Base-by-base conservation (phyloP, 108 stramenopile species). In the Bacterosira constricta region DNA sequence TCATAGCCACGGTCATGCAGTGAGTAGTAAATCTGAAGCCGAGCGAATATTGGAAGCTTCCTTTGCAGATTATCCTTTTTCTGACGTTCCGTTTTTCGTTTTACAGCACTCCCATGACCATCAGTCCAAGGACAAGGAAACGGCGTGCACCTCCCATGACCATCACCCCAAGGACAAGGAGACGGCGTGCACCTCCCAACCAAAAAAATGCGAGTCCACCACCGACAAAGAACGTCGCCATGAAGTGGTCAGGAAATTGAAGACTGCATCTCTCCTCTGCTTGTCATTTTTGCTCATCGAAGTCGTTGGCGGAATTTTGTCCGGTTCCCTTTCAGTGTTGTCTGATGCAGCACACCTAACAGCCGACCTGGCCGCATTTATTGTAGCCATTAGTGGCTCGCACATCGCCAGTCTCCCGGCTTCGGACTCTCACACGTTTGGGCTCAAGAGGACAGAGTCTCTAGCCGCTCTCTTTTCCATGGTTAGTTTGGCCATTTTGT, bases 271-370 rank as follows among this genome's bases (percentile, higher is more conserved):
- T 8, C 5, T 66, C 13, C 69, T 95, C 0, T 95, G 94, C 69
- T 42, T 61, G 21, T 38, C 44, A 34, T 95, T 95, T 61, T 62
- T 95, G 37, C 47, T 90, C 35, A 86, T 95, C 15, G 94, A 95
- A 82, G 87, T 91, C 6, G 35, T 87, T 20, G 94, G 94, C 0
- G 94, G 94, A 1, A 53, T 83, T 6, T 37, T 90, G 20, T 73
- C 92, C 4, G 85, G 89, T 39, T 90, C 89, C 18, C 67, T 96
- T 18, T 92, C 96, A 10, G 80, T 96, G 17, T 60, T 94, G 20
- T 87, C 85, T 18, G 96, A 96, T 83, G 96, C 96, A 5, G 96
- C 92, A 12, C 96, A 96, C 59, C 58, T 96, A 20, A 79, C 92
- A 20, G 81, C 92, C 4, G 96, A 96, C 65, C 58, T 92, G 63